phyloP scores from a whole-genome alignment of 805 yeast genomes.

The Wickerhamomyces mucosus region DNA sequence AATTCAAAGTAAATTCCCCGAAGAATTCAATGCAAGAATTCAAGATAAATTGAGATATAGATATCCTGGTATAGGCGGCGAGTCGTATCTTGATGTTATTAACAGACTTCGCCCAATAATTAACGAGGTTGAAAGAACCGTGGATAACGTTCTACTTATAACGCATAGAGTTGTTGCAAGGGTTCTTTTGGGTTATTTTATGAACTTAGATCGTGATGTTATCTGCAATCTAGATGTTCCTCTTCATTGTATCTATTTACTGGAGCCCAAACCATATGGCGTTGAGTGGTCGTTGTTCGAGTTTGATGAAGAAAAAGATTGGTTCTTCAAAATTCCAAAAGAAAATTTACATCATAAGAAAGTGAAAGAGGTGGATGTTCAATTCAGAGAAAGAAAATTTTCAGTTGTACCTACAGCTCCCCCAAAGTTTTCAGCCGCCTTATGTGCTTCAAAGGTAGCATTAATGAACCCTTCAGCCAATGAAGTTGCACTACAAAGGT shows the following conservation, averaged over 20 bases:
- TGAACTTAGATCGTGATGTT: constrained; percentile 69
- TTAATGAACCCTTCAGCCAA: neutral
- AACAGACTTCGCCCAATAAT: constrained; percentile 83
- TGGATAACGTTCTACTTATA: constrained; percentile 73
- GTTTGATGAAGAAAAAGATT: constrained; percentile 67
- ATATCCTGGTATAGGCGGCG: constrained; percentile 97
- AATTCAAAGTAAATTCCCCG: constrained; percentile 61
- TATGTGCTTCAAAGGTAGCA: constrained; percentile 1
- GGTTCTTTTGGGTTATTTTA: constrained; percentile 77
- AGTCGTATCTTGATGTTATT: constrained; percentile 87
- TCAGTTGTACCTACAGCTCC: constrained; percentile 77
- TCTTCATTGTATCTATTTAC: constrained; percentile 77
- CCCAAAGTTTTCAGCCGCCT: no score
- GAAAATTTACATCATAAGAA: constrained; percentile 35
- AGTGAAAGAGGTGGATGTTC: constrained; percentile 62
- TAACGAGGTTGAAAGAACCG: constrained; percentile 86
- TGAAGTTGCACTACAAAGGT: constrained; percentile 9
- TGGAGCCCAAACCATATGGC: constrained; percentile 93
- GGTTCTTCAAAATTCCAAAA: constrained; percentile 59
- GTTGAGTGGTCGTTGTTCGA: constrained; percentile 89
- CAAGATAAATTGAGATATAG: constrained; percentile 75
- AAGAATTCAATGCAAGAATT: constrained; percentile 70
- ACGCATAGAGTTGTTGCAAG: constrained; percentile 90
- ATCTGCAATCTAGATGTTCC: constrained; percentile 92
- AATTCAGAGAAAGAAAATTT: constrained; percentile 58